phyloP scores from a whole-genome alignment of 345 rosid genomes.

The Gossypium arboreum region DNA sequence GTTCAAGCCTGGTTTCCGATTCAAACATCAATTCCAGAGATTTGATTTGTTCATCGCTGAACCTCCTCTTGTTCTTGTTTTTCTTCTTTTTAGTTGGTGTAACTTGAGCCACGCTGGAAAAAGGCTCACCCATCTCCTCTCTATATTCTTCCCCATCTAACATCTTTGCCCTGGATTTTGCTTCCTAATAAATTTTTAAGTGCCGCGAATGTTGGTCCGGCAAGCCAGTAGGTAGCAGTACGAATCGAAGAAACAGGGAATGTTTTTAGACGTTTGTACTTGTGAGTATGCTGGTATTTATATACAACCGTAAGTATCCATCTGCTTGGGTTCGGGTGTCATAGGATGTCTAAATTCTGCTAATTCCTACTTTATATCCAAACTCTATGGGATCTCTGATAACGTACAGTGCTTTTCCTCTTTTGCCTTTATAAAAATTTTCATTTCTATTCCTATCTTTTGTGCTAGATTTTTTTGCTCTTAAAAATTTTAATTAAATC shows the following conservation, averaged over 20 bases:
- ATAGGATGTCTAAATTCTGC: not conserved
- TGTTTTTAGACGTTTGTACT: not conserved
- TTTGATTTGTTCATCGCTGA: constrained; percentile 78
- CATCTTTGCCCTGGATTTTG: constrained; percentile 27
- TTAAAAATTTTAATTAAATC: too few relatives aligned
- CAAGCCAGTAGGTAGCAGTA: too few relatives aligned
- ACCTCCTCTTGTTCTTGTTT: constrained; percentile 55
- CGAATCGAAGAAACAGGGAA: not conserved
- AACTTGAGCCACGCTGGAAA: constrained; percentile 20
- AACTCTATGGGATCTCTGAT: constrained; percentile 7
- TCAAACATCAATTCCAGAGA: constrained; percentile 70
- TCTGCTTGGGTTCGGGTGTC: constrained; percentile 5
- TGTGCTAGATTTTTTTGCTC: too few relatives aligned
- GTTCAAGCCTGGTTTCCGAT: constrained; percentile 68
- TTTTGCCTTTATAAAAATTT: not conserved
- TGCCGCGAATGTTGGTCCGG: not conserved
- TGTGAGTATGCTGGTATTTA: not conserved
- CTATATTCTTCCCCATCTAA: constrained; percentile 42
- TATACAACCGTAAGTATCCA: not conserved
- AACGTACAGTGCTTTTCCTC: constrained; percentile 26
- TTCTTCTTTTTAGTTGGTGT: constrained; percentile 36
- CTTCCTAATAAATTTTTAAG: not conserved
- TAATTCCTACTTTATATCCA: constrained; percentile 2
- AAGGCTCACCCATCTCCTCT: constrained; percentile 21
- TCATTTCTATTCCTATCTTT: not conserved